These are phyloP conservation scores for Phylloporus sp. DNA, from an alignment of 768 basidiomycete genomes.

Conservation along the genomic window DNA sequence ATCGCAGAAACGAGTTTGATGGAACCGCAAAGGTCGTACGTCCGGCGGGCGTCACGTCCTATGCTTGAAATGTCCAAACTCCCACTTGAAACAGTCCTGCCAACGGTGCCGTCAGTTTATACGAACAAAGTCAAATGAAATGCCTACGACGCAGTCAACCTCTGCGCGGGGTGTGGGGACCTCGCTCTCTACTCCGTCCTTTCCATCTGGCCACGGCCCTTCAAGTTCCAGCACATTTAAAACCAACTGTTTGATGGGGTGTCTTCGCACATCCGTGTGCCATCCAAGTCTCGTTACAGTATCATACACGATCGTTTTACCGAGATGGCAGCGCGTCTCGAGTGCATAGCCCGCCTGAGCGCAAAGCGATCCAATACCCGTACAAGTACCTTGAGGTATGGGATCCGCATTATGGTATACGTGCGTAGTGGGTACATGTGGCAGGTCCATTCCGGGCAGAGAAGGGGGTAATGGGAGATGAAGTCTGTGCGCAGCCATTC, in stretches of 20 bases:
- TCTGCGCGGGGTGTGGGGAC: constrained; percentile 59
- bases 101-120: constrained; percentile 1
- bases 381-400: constrained; percentile 57
- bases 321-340: constrained; percentile 59
- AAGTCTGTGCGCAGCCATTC: constrained; percentile 54
- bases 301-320: constrained; percentile 61
- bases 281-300: constrained; percentile 60
- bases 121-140: background rate
- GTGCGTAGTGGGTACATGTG: constrained; percentile 35
- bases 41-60: background rate
- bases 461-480: constrained; percentile 53
- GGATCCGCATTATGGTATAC: constrained; percentile 71
- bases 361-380: constrained; percentile 47
- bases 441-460: constrained; percentile 2
- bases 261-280: constrained; percentile 52
- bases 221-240: constrained; percentile 48
- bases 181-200: constrained; percentile 37
- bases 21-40: background rate
- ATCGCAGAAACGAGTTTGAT: background rate
- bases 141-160: constrained; percentile 55
- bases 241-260: constrained; percentile 52
- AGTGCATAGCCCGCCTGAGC: constrained; percentile 63
- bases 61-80: constrained; percentile 49
- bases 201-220: constrained; percentile 35
- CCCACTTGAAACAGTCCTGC: constrained; percentile 78